Conservation (phyloP, 2,329 filamentous ascomycete genomes). For the Sclerotiophoma versabilis region DNA sequence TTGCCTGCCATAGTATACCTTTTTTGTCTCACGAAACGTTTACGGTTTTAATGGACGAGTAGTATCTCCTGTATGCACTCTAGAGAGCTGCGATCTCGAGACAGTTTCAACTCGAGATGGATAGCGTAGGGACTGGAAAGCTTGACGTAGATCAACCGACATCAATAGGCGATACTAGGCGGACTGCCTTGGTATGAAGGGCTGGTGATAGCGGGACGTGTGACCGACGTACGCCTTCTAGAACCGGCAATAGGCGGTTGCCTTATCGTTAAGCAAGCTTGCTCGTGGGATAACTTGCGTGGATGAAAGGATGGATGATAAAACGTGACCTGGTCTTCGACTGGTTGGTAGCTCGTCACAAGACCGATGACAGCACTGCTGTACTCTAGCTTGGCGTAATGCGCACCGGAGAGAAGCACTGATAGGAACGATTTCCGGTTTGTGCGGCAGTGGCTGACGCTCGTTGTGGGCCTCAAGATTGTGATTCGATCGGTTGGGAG, state of each 20-base stretch:
- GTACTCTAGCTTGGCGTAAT: conserved; percentile 42
- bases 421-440: conserved; percentile 7
- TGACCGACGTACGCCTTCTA: conserved; percentile 26
- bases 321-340: conserved; percentile 34
- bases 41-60: conserved; percentile 56
- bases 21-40: conserved; percentile 31
- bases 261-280: conserved; percentile 31
- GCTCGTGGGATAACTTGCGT: conserved; percentile 29
- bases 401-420: conserved; percentile 23
- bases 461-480: conserved; percentile 1
- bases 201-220: conserved; percentile 19
- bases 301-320: conserved; percentile 33
- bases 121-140: conserved; percentile 61
- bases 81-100: conserved; percentile 64
- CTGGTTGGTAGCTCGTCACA: conserved; percentile 39
- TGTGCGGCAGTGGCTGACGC: conserved; percentile 4
- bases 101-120: conserved; percentile 63
- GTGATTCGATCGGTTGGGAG: background rate
- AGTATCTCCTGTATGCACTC: conserved; percentile 62
- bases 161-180: conserved; percentile 55
- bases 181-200: conserved; percentile 31
- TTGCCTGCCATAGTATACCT: conserved; percentile 50
- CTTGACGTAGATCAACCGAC: conserved; percentile 65
- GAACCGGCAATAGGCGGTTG: conserved; percentile 25
- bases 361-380: conserved; percentile 43